Evolutionary conservation across 2,329 filamentous ascomycete species (phyloP), one percentile per base, ranked within the genome.

Genomic region (Fusarium sp.): DNA sequence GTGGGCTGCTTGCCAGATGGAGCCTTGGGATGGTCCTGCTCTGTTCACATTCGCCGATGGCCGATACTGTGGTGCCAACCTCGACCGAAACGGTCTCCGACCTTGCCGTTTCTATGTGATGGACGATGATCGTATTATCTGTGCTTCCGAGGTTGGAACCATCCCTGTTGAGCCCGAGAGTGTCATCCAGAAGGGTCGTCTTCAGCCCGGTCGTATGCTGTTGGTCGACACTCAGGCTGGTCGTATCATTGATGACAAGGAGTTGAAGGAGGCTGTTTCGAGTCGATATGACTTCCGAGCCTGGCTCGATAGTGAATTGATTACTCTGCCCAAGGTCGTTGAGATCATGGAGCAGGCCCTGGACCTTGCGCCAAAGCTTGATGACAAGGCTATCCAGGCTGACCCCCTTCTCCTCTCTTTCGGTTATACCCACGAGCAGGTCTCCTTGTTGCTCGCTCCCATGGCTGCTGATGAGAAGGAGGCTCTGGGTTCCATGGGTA

Each of bases 381-480:
- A 95, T 68, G 87, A 90, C 45, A 85, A 85, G 32, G 89, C 88
- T 33, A 86, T 98, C 18, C 95, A 98, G 78, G 91, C 95, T 76
- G 95, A 98, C 71, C 90, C 93, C 48, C 85, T 94, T 50, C 85
- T 98, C 46, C 91, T 92, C 76, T 93, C 95, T 11, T 98, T 96
- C 75, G 95, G 95, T 23, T 98, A 98, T 82, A 97, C 95, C 10
- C 92, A 97, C 69, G 95, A 98, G 85, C 95, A 98, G 83, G 92
- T 98, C 80, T 95, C 92, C 81, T 84, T 98, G 79, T 87, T 98
- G 40, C 89, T 98, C 56, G 95, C 92, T 20, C 95, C 95, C 13
- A 98, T 98, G 95, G 95, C 94, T 64, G 94, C 94, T 27, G 95
- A 98, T 78, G 97, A 97, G 67, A 98, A 98, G 84, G 95, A 98